These are phyloP conservation scores for Talaromyces pinophilus DNA, from an alignment of 2,329 filamentous ascomycete genomes.

Conservation along the genomic window DNA sequence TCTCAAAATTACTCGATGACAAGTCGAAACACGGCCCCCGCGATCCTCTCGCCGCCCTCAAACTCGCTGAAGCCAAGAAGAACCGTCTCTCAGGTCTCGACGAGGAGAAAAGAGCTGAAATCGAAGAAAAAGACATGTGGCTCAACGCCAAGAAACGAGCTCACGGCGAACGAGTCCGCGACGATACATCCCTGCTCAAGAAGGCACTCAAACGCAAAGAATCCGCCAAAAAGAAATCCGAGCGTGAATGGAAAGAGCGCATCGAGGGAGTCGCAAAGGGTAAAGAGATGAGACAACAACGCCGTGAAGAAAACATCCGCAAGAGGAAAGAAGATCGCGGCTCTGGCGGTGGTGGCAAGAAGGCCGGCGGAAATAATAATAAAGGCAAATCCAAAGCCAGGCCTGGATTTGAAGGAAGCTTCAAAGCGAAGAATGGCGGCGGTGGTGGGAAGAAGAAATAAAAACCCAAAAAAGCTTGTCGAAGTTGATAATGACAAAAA, in stretches of 20 bases:
- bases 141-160: constrained; percentile 84
- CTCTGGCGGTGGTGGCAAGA: constrained; percentile 58
- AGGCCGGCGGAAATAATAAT: constrained; percentile 28
- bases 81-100: constrained; percentile 74
- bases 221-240: constrained; percentile 83
- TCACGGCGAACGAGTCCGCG: constrained; percentile 84
- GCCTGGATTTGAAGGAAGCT: constrained; percentile 72
- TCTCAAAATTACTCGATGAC: constrained; percentile 62
- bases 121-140: constrained; percentile 94
- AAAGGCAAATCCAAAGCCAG: constrained; percentile 55
- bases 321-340: constrained; percentile 67
- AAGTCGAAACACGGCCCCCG: constrained; percentile 78
- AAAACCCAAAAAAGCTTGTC: background rate
- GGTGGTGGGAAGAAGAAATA: constrained; percentile 44
- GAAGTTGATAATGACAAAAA: constrained; percentile 13
- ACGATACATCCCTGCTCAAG: constrained; percentile 84
- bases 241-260: constrained; percentile 80
- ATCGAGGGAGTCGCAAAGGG: constrained; percentile 71
- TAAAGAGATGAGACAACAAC: constrained; percentile 77
- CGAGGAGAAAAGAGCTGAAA: constrained; percentile 76
- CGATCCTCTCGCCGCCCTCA: constrained; percentile 82
- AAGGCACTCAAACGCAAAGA: constrained; percentile 95
- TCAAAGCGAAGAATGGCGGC: constrained; percentile 56
- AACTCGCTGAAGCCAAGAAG: constrained; percentile 82
- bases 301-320: constrained; percentile 75